These are phyloP conservation scores for Groenewaldozyma auringiensis DNA, from an alignment of 1,139 yeast genomes.

Conservation along the genomic window DNA sequence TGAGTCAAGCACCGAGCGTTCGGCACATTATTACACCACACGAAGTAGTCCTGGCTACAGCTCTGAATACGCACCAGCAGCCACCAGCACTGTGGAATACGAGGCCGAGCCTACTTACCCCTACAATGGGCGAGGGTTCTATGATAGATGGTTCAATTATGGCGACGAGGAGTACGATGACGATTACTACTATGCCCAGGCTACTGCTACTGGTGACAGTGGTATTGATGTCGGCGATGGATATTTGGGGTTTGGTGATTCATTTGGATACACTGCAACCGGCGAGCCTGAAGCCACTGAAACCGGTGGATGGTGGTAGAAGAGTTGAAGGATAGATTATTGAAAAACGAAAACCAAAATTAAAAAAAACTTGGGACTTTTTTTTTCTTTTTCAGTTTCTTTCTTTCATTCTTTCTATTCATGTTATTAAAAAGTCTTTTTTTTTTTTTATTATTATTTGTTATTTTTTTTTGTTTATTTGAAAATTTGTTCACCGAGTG, in stretches of 20 bases:
- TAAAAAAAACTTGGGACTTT: background rate
- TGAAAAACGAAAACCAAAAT: background rate
- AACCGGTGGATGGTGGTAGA: background rate
- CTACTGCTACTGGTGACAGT: background rate
- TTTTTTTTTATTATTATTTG: background rate
- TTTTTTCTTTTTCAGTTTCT: background rate
- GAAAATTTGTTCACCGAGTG: no score
- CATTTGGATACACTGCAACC: no score
- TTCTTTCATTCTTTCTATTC: background rate
- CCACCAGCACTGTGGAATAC: background rate
- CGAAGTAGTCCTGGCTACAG: background rate
- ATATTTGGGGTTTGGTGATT: no score
- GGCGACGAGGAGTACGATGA: background rate
- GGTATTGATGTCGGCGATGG: background rate
- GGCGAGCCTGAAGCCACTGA: background rate
- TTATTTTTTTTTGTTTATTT: background rate
- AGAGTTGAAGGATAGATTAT: background rate
- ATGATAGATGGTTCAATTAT: background rate
- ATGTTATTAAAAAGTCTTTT: background rate
- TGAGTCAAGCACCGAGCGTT: background rate
- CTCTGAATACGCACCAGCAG: background rate
- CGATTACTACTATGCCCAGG: background rate
- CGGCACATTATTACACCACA: background rate
- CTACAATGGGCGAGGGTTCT: background rate
- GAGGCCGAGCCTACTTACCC: background rate